Evolutionary conservation across 495 filamentous ascomycete genomes (phyloP).

Genomic region (Cetradonia linearis): DNA sequence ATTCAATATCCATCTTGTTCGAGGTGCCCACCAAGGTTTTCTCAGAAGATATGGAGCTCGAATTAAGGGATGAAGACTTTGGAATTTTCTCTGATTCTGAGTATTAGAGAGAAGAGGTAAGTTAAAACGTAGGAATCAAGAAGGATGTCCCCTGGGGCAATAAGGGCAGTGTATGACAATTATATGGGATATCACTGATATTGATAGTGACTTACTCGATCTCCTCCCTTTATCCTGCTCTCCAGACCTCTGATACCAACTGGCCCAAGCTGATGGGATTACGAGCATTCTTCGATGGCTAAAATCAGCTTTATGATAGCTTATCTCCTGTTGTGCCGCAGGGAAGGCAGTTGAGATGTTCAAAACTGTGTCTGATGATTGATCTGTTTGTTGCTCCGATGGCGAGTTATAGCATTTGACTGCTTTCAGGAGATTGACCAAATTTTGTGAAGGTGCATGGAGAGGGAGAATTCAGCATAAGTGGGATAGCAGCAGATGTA

Average conservation of each 20-base stretch:
- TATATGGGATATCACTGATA: too few relatives aligned
- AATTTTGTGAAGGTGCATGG: neutral
- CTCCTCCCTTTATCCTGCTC: neutral
- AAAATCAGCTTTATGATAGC: too few relatives aligned
- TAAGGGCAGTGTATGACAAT: neutral
- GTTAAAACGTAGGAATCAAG: neutral
- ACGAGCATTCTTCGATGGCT: neutral
- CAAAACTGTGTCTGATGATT: neutral
- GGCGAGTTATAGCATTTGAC: neutral
- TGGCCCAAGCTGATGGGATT: neutral
- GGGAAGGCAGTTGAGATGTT: neutral
- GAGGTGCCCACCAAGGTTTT: neutral
- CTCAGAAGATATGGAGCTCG: neutral
- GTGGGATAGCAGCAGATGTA: neutral
- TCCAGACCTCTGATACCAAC: neutral
- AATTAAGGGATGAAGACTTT: neutral
- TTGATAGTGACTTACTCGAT: constrained; percentile 2
- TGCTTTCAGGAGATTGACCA: neutral
- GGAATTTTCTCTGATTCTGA: neutral
- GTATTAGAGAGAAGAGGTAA: neutral
- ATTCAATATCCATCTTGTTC: constrained; percentile 10
- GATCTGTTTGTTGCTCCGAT: neutral
- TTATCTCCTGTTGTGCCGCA: neutral
- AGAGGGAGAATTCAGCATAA: neutral
- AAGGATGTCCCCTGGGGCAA: neutral